These are phyloP conservation scores for Penicillium paneum DNA, from an alignment of 2,329 filamentous ascomycete genomes.

Conservation along the genomic window DNA sequence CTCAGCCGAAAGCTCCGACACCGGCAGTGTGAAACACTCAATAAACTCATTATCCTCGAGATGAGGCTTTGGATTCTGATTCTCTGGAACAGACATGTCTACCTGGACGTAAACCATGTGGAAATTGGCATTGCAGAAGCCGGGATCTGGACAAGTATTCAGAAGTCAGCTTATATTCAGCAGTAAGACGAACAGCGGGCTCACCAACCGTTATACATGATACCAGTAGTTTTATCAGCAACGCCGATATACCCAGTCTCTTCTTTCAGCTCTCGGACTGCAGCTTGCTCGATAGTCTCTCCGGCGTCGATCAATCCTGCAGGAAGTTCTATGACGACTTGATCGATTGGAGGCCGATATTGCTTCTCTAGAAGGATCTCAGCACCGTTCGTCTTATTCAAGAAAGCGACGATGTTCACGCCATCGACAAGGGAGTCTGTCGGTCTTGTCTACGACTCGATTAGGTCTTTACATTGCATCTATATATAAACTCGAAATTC, in stretches of 20 bases:
- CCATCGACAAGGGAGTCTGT: slow-evolving; percentile 40
- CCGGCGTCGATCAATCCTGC: slow-evolving; percentile 57
- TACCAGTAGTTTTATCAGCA: slow-evolving; percentile 35
- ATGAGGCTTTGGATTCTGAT: slow-evolving; percentile 64
- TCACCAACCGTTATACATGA: slow-evolving; percentile 44
- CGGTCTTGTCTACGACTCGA: slow-evolving; percentile 8
- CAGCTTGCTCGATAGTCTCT: slow-evolving; percentile 54
- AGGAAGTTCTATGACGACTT: slow-evolving; percentile 57
- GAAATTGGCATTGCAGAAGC: slow-evolving; percentile 49
- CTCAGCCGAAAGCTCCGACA: slow-evolving; percentile 63
- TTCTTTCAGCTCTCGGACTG: slow-evolving; percentile 57
- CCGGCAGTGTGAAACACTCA: slow-evolving; percentile 67
- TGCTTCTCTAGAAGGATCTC: slow-evolving; percentile 55
- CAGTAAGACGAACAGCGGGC: neutral
- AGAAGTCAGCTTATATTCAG: neutral
- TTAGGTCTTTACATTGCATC: neutral
- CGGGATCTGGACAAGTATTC: slow-evolving; percentile 37
- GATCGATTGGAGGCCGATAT: slow-evolving; percentile 58
- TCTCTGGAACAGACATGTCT: slow-evolving; percentile 65
- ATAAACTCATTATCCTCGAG: slow-evolving; percentile 79
- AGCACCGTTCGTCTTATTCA: slow-evolving; percentile 50
- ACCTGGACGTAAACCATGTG: slow-evolving; percentile 66
- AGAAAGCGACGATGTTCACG: slow-evolving; percentile 58
- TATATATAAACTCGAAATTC: neutral
- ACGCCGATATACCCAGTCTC: slow-evolving; percentile 61